A percentile compares a stretch with the other conserved stretches of the same genome.
Conservation (phyloP, 441 rosid genomes). For the Mallotus japonicus region DNA sequence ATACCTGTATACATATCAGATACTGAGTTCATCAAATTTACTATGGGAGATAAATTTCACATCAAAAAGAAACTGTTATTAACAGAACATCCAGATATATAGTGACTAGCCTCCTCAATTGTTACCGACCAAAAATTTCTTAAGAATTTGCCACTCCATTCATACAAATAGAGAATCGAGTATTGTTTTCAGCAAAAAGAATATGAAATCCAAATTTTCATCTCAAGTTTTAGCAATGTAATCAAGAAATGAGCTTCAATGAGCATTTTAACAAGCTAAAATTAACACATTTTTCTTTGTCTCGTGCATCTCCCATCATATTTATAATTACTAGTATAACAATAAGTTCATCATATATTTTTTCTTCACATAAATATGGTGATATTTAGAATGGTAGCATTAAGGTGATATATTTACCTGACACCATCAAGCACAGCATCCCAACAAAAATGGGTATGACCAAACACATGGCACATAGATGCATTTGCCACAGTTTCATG, state of each 20-base stretch:
- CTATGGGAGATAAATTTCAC: too few relatives aligned
- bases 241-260: background rate
- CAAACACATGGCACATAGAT: slow-evolving; percentile 58
- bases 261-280: background rate
- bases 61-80: too few relatives aligned
- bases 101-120: background rate
- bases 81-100: too few relatives aligned
- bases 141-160: too few relatives aligned
- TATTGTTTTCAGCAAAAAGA: too few relatives aligned
- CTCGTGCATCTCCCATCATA: background rate
- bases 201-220: background rate
- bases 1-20: slow-evolving; percentile 33
- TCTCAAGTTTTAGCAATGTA: background rate
- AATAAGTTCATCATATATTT: background rate
- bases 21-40: too few relatives aligned
- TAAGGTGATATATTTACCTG: slow-evolving; percentile 36
- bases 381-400: background rate
- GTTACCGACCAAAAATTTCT: too few relatives aligned
- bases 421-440: slow-evolving; percentile 62
- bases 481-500: slow-evolving; percentile 36
- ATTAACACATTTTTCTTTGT: background rate
- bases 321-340: background rate
- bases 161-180: too few relatives aligned
- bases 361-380: background rate
- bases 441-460: slow-evolving; percentile 79